Percentiles rank a stretch among this genome's conserved stretches.
Evolutionary conservation across 2,329 filamentous ascomycete species (phyloP).

Genomic region (Aspergillus aculeatus): DNA sequence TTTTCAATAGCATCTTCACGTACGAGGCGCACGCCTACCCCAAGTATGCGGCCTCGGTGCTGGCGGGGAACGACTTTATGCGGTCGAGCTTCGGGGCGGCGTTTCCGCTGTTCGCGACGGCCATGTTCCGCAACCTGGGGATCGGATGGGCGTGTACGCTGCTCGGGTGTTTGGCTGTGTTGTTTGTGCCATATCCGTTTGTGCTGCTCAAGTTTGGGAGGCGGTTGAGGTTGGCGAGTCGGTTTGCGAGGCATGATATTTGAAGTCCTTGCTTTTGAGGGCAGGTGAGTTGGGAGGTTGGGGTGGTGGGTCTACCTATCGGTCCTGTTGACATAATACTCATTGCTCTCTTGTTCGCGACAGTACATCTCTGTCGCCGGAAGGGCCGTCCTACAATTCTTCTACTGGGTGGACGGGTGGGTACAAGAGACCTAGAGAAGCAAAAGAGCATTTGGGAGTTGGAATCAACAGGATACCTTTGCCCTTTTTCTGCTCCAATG

Average conservation of each 20-base stretch:
- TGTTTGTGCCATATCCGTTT: slow-evolving; percentile 43
- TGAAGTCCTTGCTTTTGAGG: background rate
- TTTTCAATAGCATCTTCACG: slow-evolving; percentile 32
- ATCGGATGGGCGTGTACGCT: slow-evolving; percentile 36
- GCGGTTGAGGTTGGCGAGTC: slow-evolving; percentile 21
- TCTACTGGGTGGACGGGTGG: no score
- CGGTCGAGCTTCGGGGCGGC: slow-evolving; percentile 31
- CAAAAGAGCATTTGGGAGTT: no score
- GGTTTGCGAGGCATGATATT: slow-evolving; percentile 24
- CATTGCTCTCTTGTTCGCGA: no score
- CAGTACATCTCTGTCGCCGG: no score
- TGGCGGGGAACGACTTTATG: slow-evolving; percentile 36
- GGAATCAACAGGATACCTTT: no score
- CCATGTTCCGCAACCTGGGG: slow-evolving; percentile 36
- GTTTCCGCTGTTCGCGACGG: slow-evolving; percentile 35
- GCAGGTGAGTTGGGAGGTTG: no score
- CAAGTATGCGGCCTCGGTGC: slow-evolving; percentile 32
- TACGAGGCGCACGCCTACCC: slow-evolving; percentile 40
- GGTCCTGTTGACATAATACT: no score
- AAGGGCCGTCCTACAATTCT: no score
- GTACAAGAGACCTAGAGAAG: no score
- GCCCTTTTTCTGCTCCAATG: no score
- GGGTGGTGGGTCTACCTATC: no score
- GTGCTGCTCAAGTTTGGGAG: slow-evolving; percentile 22
- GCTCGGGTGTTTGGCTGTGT: slow-evolving; percentile 27